Evolutionary conservation across 306 rosid genomes (phyloP), one percentile per base, ranked within the genome.

Genomic region (Bauhinia variegata): DNA sequence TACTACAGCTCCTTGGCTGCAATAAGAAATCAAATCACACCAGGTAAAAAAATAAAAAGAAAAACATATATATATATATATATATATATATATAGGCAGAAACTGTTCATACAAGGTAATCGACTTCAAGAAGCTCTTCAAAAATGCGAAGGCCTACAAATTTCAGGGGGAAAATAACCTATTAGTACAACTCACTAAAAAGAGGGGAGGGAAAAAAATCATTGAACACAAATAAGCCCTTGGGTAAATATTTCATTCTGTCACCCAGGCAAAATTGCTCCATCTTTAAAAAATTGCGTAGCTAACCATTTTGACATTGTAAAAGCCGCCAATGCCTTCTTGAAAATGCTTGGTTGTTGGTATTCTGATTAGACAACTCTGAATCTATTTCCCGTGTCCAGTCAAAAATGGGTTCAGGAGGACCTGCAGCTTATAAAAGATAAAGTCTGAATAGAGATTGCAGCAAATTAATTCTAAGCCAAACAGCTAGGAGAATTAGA

Each of bases 1-100:
- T 85, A 79, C 99, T 88, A 74, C 84, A 90, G 79, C 97, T 93
- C 88, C 99, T 86, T 63, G 99, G 99, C 99, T 93, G 81, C 89
- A 85, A 23, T 64, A 56, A 67, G 63, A n/a, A n/a, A n/a, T n/a
- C n/a, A n/a, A n/a, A n/a, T n/a, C n/a, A n/a, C n/a, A n/a, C n/a
- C n/a, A n/a, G n/a, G n/a, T n/a, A n/a, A n/a, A n/a, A n/a, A n/a
- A n/a, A n/a, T n/a, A n/a, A n/a, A n/a, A n/a, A n/a, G n/a, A n/a
- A n/a, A n/a, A n/a, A n/a, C n/a, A n/a, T n/a, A n/a, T n/a, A n/a
- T n/a, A n/a, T n/a, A n/a, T n/a, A n/a, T n/a, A n/a, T n/a, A n/a
- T n/a, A n/a, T n/a, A n/a, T n/a, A n/a, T n/a, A n/a, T n/a, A 58
- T 62, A 23, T 56, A 30, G 74, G 55, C 42, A 68, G 70, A 65